phyloP scores from a whole-genome alignment of 805 yeast genomes.

The Yamadazyma insecticola region DNA sequence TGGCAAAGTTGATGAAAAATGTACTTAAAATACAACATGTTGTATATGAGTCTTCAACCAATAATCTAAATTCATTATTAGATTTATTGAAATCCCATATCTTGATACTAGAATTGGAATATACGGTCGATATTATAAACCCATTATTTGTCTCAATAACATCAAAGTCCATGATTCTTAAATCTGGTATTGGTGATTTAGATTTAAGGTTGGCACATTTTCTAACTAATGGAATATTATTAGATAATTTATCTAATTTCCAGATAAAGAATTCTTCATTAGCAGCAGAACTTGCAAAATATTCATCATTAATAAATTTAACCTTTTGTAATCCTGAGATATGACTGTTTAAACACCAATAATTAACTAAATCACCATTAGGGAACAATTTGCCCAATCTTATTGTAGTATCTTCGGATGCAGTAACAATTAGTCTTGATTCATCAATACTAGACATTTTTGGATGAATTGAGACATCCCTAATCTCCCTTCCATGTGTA shows the following conservation, averaged over 20 bases:
- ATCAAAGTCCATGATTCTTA: conserved; percentile 86
- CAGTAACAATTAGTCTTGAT: conserved; percentile 56
- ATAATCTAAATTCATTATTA: conserved; percentile 34
- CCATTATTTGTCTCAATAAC: conserved; percentile 41
- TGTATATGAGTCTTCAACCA: conserved; percentile 52
- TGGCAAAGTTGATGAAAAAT: conserved; percentile 33
- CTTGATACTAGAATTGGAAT: conserved; percentile 78
- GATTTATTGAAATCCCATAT: conserved; percentile 50
- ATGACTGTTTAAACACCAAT: conserved; percentile 71
- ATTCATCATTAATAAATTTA: conserved; percentile 50
- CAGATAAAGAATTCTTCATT: conserved; percentile 86
- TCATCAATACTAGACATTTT: conserved; percentile 17
- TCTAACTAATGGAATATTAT: conserved; percentile 40
- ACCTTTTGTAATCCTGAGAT: conserved; percentile 84
- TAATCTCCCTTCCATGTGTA: conserved; percentile 87
- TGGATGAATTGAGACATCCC: conserved; percentile 62
- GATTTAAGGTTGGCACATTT: conserved; percentile 54
- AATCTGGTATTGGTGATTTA: conserved; percentile 60
- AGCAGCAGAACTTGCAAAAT: conserved; percentile 58
- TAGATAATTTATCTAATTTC: conserved; percentile 44
- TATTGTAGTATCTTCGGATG: conserved; percentile 85
- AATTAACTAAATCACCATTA: conserved; percentile 41
- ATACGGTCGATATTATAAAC: conserved; percentile 61
- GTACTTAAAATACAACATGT: conserved; percentile 75
- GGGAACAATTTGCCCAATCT: conserved; percentile 43